These are phyloP conservation scores for Endocladia muricata DNA, from an alignment of 31 red algal genomes.

Conservation along the genomic window DNA sequence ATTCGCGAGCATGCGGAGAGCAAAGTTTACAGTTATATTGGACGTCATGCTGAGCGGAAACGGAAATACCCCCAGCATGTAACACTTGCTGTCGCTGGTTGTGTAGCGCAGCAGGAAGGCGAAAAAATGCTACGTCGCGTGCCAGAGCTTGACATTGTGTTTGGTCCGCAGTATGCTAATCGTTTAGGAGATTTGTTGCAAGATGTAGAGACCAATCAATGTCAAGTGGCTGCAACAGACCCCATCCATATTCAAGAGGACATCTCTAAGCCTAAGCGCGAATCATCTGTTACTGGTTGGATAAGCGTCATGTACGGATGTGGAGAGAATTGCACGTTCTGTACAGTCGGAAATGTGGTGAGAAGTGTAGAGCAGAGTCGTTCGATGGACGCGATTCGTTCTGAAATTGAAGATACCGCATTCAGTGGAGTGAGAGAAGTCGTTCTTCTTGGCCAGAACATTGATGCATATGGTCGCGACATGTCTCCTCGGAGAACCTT, in stretches of 20 bases:
- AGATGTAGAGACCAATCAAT: constrained; percentile 73
- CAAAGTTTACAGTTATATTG: constrained; percentile 86
- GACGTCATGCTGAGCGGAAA: constrained; percentile 67
- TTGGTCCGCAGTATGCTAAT: constrained; percentile 88
- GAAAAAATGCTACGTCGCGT: constrained; percentile 75
- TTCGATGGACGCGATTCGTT: constrained; percentile 67
- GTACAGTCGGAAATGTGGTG: constrained; percentile 70
- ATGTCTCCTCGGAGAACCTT: constrained; percentile 67
- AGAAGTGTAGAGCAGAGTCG: constrained; percentile 86
- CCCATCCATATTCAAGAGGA: constrained; percentile 89
- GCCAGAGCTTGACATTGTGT: constrained; percentile 84
- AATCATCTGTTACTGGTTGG: constrained; percentile 76
- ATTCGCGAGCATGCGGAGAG: constrained; percentile 99
- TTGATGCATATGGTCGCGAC: constrained; percentile 92
- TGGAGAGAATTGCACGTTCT: constrained; percentile 84
- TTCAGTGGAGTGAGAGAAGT: constrained; percentile 67
- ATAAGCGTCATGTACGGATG: constrained; percentile 95
- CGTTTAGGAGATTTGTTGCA: constrained; percentile 88
- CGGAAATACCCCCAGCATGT: constrained; percentile 42
- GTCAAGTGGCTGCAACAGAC: constrained; percentile 87
- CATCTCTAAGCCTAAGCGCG: constrained; percentile 79
- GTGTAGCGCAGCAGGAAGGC: constrained; percentile 98
- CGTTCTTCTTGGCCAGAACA: constrained; percentile 90
- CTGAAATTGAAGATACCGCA: constrained; percentile 69
- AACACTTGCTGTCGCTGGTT: constrained; percentile 90